A percentile compares a stretch with the other conserved stretches of the same genome.
phyloP scores from a whole-genome alignment of 768 basidiomycete genomes.

The Paxillus ammoniavirescens region DNA sequence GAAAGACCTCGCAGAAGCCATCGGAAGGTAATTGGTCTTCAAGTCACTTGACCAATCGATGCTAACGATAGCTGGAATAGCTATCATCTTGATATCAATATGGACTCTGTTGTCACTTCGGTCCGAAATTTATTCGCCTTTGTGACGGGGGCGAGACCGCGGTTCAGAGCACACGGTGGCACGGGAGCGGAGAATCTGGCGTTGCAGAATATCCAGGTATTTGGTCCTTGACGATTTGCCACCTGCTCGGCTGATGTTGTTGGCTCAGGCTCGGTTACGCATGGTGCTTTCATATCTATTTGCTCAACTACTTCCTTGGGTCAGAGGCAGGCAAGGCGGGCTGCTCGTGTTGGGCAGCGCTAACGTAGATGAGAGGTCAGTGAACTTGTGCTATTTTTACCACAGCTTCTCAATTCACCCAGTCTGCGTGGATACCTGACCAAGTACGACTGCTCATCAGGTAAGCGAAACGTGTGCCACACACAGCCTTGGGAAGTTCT shows the following conservation, averaged over 20 bases:
- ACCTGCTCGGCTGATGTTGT: not conserved
- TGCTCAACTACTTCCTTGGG: constrained; percentile 93
- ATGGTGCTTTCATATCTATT: constrained; percentile 97
- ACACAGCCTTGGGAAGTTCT: not conserved
- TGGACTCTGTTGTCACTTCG: constrained; percentile 88
- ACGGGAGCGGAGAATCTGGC: constrained; percentile 88
- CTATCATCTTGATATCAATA: constrained; percentile 93
- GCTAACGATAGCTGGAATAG: constrained; percentile 37
- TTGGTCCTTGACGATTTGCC: not conserved
- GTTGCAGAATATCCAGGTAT: constrained; percentile 92
- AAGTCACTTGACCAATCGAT: not conserved
- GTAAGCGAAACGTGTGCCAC: constrained; percentile 33
- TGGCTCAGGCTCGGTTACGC: constrained; percentile 72
- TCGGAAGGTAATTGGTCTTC: constrained; percentile 67
- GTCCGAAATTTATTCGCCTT: constrained; percentile 79
- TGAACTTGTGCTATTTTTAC: not conserved
- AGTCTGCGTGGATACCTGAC: constrained; percentile 96
- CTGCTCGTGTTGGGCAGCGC: constrained; percentile 96
- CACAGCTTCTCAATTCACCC: not conserved
- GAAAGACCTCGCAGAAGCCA: constrained; percentile 80
- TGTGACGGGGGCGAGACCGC: constrained; percentile 72
- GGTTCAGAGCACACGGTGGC: constrained; percentile 87
- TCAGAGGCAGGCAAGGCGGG: constrained; percentile 78
- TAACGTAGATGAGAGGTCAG: constrained; percentile 94
- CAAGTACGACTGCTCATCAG: constrained; percentile 96